Evolutionary conservation across 2,329 filamentous ascomycete genomes (phyloP), one percentile per base, ranked within the genome.

Genomic region (Epichloe uncinata): DNA sequence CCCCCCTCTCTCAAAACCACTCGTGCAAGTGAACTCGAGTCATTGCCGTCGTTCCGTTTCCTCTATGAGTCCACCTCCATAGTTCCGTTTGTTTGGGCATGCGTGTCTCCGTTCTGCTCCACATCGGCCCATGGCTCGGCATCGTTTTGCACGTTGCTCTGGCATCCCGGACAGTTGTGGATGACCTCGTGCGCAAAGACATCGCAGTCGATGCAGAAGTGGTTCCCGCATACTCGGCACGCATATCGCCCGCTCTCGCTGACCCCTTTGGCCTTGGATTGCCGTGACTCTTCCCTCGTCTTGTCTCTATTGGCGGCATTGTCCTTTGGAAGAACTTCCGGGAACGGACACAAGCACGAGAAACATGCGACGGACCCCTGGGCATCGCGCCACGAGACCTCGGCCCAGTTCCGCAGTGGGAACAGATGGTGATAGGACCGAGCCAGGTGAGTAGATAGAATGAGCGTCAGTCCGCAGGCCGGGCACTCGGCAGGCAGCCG

Each of bases 141-240:
- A 11, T 35, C 34, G 13, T 13, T 52, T 36, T 44, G 51, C 9
- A 37, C 62, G 50, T 72, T 71, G 60, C 75, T 77, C 65, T 80
- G 84, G 65, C 93, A 98, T 0, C 91, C 91, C 0, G 93, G 90
- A 61, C 93, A 98, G 66, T 97, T 97, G 64, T 98, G 91, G 47
- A 95, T 78, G 12, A 94, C 81, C 69, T 96, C 89, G 64, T 98
- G 93, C 22, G 87, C 85, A 69, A 93, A 96, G 22, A 96, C 81
- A 65, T 98, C 93, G 65, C 93, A 98, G 65, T 98, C 93, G 56
- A 98, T 94, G 72, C 93, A 98, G 64, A 97, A 98, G 68, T 97
- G 91, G 52, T 86, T 82, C 3, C 77, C 69, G 66, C 93, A 98
- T n/a, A 84, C 82, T 57, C 84, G 79, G 64, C 93, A 98, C 52